phyloP scores from a whole-genome alignment of 768 basidiomycete species.

The Phlegmacium glaucopus region DNA sequence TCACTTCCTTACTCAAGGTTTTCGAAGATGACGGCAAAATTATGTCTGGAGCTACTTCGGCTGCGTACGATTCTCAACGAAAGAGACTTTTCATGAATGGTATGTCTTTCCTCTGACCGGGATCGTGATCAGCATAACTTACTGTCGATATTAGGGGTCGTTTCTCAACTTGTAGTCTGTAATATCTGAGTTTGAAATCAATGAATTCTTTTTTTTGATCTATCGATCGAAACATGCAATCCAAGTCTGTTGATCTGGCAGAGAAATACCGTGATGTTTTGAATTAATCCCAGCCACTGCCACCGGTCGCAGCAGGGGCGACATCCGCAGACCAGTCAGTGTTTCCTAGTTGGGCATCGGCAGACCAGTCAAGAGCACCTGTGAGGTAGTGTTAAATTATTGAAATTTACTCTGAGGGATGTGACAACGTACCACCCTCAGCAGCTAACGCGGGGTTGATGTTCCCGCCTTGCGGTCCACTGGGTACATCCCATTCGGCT shows the following conservation, averaged over 20 bases:
- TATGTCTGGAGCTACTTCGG: constrained; percentile 55
- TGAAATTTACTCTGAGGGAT: background rate
- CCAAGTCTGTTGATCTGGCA: background rate
- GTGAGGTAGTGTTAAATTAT: constrained; percentile 4
- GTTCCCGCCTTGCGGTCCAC: constrained; percentile 62
- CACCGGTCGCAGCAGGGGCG: constrained; percentile 26
- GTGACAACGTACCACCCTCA: constrained; percentile 46
- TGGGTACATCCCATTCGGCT: constrained; percentile 73
- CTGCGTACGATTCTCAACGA: constrained; percentile 49
- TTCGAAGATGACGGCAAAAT: constrained; percentile 67
- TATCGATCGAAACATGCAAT: constrained; percentile 3
- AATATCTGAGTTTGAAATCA: constrained; percentile 16
- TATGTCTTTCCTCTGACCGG: constrained; percentile 22
- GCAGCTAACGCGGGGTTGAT: constrained; percentile 78
- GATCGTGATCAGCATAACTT: background rate
- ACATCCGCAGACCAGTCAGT: constrained; percentile 88
- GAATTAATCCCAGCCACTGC: constrained; percentile 37
- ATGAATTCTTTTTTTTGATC: constrained; percentile 24
- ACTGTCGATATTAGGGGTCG: constrained; percentile 20
- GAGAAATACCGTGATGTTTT: constrained; percentile 8
- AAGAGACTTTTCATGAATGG: constrained; percentile 56
- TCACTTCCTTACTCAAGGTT: constrained; percentile 34
- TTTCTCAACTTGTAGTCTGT: constrained; percentile 28
- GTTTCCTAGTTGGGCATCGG: constrained; percentile 52
- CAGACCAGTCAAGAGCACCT: constrained; percentile 85